Evolutionary conservation across 164 flowering plant species (phyloP).

Genomic region (Aristolochia californica): DNA sequence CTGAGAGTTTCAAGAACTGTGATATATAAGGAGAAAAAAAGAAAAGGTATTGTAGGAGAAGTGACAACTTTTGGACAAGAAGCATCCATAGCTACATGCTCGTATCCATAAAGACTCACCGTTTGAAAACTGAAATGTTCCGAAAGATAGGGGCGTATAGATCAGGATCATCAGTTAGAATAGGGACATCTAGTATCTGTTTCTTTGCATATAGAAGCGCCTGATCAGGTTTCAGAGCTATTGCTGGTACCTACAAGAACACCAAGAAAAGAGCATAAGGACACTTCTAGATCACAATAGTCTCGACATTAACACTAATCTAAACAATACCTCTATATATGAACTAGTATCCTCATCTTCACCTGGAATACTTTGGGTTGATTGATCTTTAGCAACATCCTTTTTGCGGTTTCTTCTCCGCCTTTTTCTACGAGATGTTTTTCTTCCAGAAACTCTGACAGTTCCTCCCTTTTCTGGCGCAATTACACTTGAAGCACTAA

Average conservation of each 20-base stretch:
- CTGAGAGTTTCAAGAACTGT: slow-evolving; percentile 9
- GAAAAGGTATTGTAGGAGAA: neutral
- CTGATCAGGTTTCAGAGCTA: slow-evolving; percentile 48
- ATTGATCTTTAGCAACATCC: slow-evolving; percentile 3
- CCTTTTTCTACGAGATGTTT: slow-evolving; percentile 6
- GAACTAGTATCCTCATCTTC: neutral
- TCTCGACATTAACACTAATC: neutral
- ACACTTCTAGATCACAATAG: neutral
- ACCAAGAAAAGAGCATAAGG: slow-evolving; percentile 1
- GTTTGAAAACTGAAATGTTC: slow-evolving; percentile 58
- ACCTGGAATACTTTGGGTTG: neutral
- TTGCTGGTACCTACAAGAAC: neutral
- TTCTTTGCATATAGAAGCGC: slow-evolving; percentile 58
- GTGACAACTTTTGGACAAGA: neutral
- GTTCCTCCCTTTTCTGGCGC: slow-evolving; percentile 9
- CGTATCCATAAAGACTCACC: slow-evolving; percentile 28
- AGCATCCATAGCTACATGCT: neutral
- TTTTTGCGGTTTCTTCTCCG: slow-evolving; percentile 12
- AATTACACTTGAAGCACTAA: slow-evolving; percentile 14
- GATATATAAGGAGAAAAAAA: neutral
- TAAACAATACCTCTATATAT: neutral
- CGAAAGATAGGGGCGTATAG: slow-evolving; percentile 55
- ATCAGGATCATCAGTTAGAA: slow-evolving; percentile 43
- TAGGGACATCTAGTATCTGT: slow-evolving; percentile 49
- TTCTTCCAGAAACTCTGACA: neutral